Conservation (phyloP, 768 basidiomycete species). For the Mycena indigotica region DNA sequence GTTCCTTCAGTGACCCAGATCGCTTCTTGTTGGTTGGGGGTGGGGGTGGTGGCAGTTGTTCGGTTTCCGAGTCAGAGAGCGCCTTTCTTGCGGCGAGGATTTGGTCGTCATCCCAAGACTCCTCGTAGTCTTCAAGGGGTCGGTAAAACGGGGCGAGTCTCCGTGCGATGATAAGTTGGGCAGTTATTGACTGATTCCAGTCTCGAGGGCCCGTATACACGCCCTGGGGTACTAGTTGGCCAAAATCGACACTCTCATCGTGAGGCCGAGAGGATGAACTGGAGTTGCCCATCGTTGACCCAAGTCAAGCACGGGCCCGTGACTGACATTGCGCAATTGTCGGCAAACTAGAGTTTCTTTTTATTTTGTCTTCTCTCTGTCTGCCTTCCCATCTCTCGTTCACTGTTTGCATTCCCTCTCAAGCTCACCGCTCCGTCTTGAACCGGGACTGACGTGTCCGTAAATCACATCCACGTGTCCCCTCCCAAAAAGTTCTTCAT, state of each 20-base stretch:
- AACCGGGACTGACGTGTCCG: neutral
- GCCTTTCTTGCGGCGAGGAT: slow-evolving; percentile 82
- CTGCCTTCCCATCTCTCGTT: neutral
- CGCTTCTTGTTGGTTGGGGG: slow-evolving; percentile 51
- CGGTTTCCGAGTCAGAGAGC: slow-evolving; percentile 51
- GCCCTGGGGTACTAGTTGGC: slow-evolving; percentile 78
- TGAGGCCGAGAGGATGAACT: slow-evolving; percentile 76
- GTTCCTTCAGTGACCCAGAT: slow-evolving; percentile 61
- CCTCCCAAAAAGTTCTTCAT: neutral
- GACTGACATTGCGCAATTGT: neutral
- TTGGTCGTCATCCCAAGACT: slow-evolving; percentile 86
- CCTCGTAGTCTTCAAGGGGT: slow-evolving; percentile 91
- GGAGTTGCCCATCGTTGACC: slow-evolving; percentile 74
- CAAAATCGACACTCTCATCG: slow-evolving; percentile 85
- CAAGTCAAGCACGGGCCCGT: neutral
- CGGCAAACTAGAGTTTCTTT: neutral
- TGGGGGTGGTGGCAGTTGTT: slow-evolving; percentile 33
- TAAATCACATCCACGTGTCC: neutral
- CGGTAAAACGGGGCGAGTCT: slow-evolving; percentile 95
- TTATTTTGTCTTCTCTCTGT: neutral
- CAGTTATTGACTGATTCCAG: slow-evolving; percentile 87
- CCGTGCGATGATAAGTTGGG: slow-evolving; percentile 84
- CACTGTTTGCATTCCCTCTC: neutral
- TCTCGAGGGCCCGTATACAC: slow-evolving; percentile 83
- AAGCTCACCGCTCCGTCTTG: neutral